Evolutionary conservation across 495 filamentous ascomycete genomes (phyloP), one percentile per base, ranked within the genome.

Genomic region (Xylaria nigripes): DNA sequence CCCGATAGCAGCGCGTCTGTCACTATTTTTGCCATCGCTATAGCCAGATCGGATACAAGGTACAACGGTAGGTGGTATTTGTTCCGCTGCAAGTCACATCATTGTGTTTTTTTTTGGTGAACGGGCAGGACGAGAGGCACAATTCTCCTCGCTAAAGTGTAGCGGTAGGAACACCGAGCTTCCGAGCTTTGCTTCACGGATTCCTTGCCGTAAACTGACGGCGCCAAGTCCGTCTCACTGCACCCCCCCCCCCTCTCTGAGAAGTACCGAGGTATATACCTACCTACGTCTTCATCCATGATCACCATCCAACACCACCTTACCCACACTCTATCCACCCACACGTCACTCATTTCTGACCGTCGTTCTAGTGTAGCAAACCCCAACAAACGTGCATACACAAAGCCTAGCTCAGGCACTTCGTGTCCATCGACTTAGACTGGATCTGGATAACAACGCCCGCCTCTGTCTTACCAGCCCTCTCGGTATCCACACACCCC

Each of bases 321-420:
- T 50, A 42, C 36, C 48, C 36, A 40, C n/a, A 40, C 32, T 12
- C 21, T 23, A 50, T 30, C 48, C 34, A 50, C 48, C 41, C 25
- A 29, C 27, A 30, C 45, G 12, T 23, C 40, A 19, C 25, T 42
- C 32, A 15, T 36, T 21, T 13, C 47, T 41, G 54, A 57, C 54
- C 24, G 48, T 57, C 47, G 10, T 46, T 54, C 42, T 25, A 45
- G 43, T 18, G 43, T 21, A 23, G 50, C 48, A 41, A 38, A 41
- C 40, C 49, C 38, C 25, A 54, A 44, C 19, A 27, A 30, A 18
- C 36, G 3, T 18, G 36, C 15, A 18, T 40, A 47, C 8, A 40
- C 36, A 16, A 51, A 63, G 57, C 55, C 61, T 52, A 62, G 54
- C 49, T 57, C 51, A 60, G 63, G 57, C 59, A 55, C 62, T 58